phyloP scores from a whole-genome alignment of 148 eudicot genomes.

The Bassia scoparia region DNA sequence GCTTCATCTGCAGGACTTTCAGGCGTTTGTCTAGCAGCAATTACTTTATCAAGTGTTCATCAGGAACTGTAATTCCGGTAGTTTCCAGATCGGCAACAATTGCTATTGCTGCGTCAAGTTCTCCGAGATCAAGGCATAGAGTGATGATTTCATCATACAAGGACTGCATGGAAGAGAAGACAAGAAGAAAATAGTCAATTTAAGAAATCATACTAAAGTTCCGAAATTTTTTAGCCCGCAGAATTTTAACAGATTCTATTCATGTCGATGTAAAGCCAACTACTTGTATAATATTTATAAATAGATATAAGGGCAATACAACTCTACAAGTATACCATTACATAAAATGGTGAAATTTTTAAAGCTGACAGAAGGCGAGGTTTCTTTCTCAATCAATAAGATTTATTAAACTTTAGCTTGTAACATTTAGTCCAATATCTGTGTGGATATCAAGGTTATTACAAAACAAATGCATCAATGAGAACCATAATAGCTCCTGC shows the following conservation, averaged over 20 bases:
- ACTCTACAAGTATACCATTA: background rate
- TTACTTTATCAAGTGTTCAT: conserved; percentile 85
- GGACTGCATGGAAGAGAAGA: conserved; percentile 54
- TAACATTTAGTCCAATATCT: background rate
- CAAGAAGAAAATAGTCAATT: background rate
- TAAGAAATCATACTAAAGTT: background rate
- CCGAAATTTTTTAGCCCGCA: background rate
- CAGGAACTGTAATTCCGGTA: conserved; percentile 69
- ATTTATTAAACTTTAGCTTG: background rate
- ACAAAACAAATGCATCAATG: background rate
- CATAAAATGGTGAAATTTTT: background rate
- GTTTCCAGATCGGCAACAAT: conserved; percentile 89
- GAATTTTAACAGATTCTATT: background rate
- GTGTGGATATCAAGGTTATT: background rate
- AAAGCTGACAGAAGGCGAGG: background rate
- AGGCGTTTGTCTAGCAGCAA: conserved; percentile 60
- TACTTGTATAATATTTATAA: too few relatives aligned
- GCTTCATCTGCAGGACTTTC: conserved; percentile 41
- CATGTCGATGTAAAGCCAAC: too few relatives aligned
- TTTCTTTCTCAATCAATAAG: background rate
- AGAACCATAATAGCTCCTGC: too few relatives aligned
- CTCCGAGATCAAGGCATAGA: conserved; percentile 79
- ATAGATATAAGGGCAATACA: too few relatives aligned
- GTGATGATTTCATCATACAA: conserved; percentile 82
- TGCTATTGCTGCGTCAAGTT: conserved; percentile 87